Percentiles rank a stretch among this genome's conserved stretches.
These are phyloP conservation scores for Cladorrhinum sp. DNA, from an alignment of 2,329 filamentous ascomycete species.

Conservation along the genomic window DNA sequence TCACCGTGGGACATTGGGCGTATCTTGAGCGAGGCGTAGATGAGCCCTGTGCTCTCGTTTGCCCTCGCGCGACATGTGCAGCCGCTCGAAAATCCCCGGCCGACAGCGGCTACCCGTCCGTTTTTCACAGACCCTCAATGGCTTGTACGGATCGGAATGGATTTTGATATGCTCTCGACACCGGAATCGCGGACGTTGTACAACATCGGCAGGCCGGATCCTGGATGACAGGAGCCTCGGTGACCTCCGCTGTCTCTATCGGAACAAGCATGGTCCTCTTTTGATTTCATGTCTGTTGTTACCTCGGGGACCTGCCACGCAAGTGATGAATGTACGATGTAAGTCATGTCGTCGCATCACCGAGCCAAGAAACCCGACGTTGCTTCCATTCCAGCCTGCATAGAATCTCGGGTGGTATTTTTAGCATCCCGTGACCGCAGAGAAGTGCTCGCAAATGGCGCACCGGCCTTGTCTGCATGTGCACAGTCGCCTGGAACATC, in stretches of 20 bases:
- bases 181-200: not conserved
- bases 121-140: not conserved
- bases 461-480: not conserved
- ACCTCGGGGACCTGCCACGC: not conserved
- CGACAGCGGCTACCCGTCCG: not conserved
- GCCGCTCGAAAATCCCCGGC: conserved; percentile 1
- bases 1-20: not conserved
- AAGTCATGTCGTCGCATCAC: not conserved
- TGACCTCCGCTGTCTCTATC: not conserved
- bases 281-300: not conserved
- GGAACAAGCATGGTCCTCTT: not conserved
- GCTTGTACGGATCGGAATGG: not conserved
- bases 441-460: not conserved
- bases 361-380: not conserved
- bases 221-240: not conserved
- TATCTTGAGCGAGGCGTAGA: not conserved
- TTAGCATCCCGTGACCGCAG: conserved; percentile 7
- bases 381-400: not conserved
- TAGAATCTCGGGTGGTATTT: not conserved
- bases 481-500: not conserved
- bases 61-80: not conserved
- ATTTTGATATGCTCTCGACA: not conserved
- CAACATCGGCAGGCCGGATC: not conserved
- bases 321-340: not conserved
- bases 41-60: conserved; percentile 1